Evolutionary conservation across 208 protist species (phyloP), one percentile per base, ranked within the genome.

Genomic region (Trichomonas tenax): DNA sequence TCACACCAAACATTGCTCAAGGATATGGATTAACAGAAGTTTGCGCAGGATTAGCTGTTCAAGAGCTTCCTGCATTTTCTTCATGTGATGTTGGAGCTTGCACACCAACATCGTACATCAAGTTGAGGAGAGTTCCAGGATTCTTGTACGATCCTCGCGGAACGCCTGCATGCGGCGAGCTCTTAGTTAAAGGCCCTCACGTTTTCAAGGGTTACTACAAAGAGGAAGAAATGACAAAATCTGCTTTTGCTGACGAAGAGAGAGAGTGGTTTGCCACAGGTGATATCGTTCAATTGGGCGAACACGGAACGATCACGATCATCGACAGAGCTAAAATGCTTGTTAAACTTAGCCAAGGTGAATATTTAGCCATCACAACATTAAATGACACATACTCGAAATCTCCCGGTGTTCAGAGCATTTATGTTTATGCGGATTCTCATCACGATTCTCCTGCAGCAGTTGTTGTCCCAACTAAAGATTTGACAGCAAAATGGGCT

Each of bases 311-410:
- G 23, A 4, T 96, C 10, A 31, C 48, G 41, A 96, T 96, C 23
- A 96, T 96, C 51, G 89, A 96, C n/a, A 21, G 89, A 2, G 49
- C 38, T 44, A 96, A 72, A 72, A 15, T 41, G 51, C 14, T 72
- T 0, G 38, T 98, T 96, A 98, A 98, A 96, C 96, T 98, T 3
- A 96, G 97, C 8, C 98, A 98, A 96, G 98, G 98, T 40, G 97
- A 98, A 97, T 98, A 98, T 96, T 93, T 98, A 45, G 97, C 97
- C 31, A 96, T 58, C 11, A 44, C 82, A n/a, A 38, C 2, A 34
- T 21, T 90, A n/a, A 45, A 17, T 31, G 82, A 90, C 34, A 31
- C 41, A 23, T 90, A 90, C 41, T 0, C 1, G 2, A 48, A 17
- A 0, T 10, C 82, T n/a, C 6, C 4, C 23, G 82, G 82, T 34